Evolutionary conservation across 306 rosid genomes (phyloP).

Genomic region (Gillenia trifoliata): DNA sequence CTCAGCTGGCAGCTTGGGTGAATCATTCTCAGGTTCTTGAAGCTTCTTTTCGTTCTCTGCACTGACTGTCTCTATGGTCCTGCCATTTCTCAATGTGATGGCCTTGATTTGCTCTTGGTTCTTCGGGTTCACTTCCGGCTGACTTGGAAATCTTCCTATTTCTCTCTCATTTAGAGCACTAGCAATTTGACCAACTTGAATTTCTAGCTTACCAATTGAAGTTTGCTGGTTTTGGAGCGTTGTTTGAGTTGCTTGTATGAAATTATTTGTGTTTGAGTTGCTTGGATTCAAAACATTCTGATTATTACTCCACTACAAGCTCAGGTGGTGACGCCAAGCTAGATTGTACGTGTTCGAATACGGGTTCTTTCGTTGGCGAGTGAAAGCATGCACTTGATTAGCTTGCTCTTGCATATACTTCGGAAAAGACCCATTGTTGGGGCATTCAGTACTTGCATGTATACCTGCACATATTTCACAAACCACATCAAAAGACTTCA

Average conservation of each 20-base stretch:
- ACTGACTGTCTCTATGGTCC: background rate
- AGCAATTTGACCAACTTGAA: background rate
- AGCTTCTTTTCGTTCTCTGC: background rate
- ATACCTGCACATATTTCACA: background rate
- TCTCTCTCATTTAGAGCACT: background rate
- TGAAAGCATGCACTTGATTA: too few species aligned
- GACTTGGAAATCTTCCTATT: background rate
- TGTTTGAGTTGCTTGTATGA: too few species aligned
- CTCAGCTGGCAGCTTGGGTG: background rate
- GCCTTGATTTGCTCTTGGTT: background rate
- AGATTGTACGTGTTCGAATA: background rate
- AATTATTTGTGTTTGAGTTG: too few species aligned
- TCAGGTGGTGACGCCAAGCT: background rate
- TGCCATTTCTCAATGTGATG: too few species aligned
- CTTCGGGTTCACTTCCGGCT: background rate
- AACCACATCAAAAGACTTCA: background rate
- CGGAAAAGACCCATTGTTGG: background rate
- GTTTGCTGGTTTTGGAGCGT: too few species aligned
- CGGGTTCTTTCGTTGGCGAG: background rate
- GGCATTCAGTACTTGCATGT: background rate
- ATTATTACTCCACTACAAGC: background rate
- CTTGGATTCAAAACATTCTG: background rate
- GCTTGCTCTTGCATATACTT: background rate
- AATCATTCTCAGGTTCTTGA: background rate
- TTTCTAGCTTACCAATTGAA: background rate